phyloP scores from a whole-genome alignment of 345 rosid genomes.

The Microcos paniculata region DNA sequence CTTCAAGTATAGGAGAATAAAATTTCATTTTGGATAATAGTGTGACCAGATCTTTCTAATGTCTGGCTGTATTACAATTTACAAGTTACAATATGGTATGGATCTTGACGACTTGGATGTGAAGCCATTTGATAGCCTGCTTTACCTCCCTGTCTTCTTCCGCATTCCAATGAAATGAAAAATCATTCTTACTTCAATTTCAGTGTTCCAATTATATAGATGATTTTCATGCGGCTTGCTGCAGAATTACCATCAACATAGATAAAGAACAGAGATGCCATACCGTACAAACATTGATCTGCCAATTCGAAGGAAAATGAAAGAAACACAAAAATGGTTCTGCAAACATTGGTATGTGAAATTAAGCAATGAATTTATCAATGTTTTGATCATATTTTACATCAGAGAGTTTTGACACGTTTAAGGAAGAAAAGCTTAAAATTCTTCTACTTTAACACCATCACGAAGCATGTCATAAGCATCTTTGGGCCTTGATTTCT shows the following conservation, averaged over 20 bases:
- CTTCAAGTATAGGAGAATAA: neutral
- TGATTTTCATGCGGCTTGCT: no score
- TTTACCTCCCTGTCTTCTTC: neutral
- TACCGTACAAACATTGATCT: no score
- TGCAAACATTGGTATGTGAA: no score
- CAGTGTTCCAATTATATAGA: no score
- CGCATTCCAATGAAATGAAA: neutral
- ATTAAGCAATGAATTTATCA: no score
- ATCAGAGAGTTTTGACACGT: no score
- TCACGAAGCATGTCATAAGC: slow-evolving; percentile 30
- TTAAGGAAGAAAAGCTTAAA: slow-evolving; percentile 18
- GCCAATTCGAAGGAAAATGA: no score
- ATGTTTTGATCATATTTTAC: no score
- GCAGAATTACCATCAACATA: no score
- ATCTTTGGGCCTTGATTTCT: slow-evolving; percentile 30
- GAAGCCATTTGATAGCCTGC: neutral
- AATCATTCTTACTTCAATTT: neutral
- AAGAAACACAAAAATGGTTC: no score
- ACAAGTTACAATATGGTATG: neutral
- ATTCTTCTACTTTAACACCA: slow-evolving; percentile 30
- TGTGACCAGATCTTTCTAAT: neutral
- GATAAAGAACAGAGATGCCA: no score
- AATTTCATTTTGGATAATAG: neutral
- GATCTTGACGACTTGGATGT: neutral
- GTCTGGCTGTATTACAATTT: neutral